phyloP scores from a whole-genome alignment of 2,329 filamentous ascomycete genomes.

The Neonectria sp. region DNA sequence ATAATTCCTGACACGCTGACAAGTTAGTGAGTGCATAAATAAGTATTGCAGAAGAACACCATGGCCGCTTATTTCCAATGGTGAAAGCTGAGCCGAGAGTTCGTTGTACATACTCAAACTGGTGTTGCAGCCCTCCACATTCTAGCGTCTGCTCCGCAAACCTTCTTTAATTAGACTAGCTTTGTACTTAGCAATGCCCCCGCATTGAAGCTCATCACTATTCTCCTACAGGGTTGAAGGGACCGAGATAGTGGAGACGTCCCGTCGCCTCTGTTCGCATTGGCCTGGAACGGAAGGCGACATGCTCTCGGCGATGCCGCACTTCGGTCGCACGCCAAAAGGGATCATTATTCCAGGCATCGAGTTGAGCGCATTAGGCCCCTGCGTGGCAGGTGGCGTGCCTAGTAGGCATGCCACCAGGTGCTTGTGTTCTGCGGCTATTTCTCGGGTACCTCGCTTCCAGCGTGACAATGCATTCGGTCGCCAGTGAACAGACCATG shows the following conservation, averaged over 20 bases:
- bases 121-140: neutral
- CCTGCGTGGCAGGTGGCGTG: constrained; percentile 3
- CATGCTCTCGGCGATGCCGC: constrained; percentile 1
- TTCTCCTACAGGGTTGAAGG: neutral
- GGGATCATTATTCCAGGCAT: neutral
- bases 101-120: no score
- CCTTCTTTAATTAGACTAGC: neutral
- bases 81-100: no score
- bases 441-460: constrained; percentile 23
- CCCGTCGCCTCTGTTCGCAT: neutral
- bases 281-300: neutral
- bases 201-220: neutral
- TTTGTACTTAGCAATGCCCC: neutral
- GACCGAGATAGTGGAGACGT: neutral
- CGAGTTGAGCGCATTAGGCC: neutral
- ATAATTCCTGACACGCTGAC: no score
- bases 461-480: constrained; percentile 20
- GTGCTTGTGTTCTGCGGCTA: constrained; percentile 11
- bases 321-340: neutral
- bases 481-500: constrained; percentile 13
- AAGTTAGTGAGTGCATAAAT: no score
- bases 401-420: neutral
- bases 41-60: neutral
- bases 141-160: neutral
- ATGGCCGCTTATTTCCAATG: neutral